Conservation (phyloP, 441 rosid species). For the Manihot esculenta region DNA sequence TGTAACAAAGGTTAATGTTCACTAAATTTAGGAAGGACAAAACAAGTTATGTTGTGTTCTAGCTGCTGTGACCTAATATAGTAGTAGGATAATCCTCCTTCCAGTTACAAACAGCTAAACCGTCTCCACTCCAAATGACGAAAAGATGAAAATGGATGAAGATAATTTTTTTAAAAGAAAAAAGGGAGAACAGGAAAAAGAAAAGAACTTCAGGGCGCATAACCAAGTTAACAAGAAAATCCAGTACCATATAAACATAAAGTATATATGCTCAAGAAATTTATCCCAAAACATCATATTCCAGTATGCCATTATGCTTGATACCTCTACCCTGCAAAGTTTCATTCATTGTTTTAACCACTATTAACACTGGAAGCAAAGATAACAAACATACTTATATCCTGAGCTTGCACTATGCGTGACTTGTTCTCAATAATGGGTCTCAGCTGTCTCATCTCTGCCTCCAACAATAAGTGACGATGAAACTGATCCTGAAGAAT, state of each 20-base stretch:
- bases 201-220: neutral
- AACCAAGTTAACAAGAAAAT: neutral
- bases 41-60: neutral
- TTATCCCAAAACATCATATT: neutral
- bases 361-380: constrained; percentile 1
- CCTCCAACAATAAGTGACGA: constrained; percentile 83
- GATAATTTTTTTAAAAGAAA: too few species aligned
- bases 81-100: neutral
- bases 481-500: constrained; percentile 86
- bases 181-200: too few species aligned
- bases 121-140: neutral
- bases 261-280: neutral
- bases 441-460: constrained; percentile 88
- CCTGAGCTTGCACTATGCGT: constrained; percentile 77
- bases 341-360: neutral
- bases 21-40: neutral
- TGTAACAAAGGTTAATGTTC: constrained; percentile 18
- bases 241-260: neutral
- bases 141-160: neutral
- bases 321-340: neutral
- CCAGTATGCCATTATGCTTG: neutral
- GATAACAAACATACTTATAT: constrained; percentile 54
- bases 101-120: neutral
- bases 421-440: constrained; percentile 89
- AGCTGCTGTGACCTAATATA: neutral